Percentiles rank a stretch among this genome's conserved stretches.
Evolutionary conservation across 2,329 filamentous ascomycete genomes (phyloP).

Genomic region (Pyricularia sp.): DNA sequence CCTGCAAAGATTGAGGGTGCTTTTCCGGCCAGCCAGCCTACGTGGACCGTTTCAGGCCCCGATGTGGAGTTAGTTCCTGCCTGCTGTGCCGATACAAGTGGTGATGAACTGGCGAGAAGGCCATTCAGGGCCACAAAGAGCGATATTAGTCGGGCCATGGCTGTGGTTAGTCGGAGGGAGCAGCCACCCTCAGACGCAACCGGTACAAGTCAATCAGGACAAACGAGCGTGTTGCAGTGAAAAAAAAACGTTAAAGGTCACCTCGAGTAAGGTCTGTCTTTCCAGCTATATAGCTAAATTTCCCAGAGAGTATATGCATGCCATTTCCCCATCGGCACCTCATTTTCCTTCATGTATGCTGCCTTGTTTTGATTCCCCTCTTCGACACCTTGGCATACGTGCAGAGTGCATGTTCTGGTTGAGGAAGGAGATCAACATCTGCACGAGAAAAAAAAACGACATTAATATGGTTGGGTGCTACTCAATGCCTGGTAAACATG

Average conservation of each 20-base stretch:
- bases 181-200: not conserved
- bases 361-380: not conserved
- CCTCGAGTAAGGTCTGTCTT: not conserved
- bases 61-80: not conserved
- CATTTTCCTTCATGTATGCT: not conserved
- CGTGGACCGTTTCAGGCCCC: not conserved
- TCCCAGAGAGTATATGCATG: not conserved
- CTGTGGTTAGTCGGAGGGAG: not conserved
- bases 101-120: not conserved
- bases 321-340: not conserved
- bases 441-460: not conserved
- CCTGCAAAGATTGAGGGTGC: not conserved
- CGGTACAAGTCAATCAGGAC: not conserved
- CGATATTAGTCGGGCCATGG: not conserved
- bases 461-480: not conserved
- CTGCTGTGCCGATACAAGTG: not conserved
- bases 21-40: slow-evolving; percentile 2
- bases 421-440: not conserved
- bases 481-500: not conserved
- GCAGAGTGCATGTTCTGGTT: not conserved
- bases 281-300: not conserved
- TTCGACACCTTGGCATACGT: not conserved
- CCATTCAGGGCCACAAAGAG: not conserved
- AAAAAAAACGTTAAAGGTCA: not conserved
- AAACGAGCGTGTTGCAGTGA: not conserved